Evolutionary conservation across 306 rosid species (phyloP).

Genomic region (Lathyrus aphaca): DNA sequence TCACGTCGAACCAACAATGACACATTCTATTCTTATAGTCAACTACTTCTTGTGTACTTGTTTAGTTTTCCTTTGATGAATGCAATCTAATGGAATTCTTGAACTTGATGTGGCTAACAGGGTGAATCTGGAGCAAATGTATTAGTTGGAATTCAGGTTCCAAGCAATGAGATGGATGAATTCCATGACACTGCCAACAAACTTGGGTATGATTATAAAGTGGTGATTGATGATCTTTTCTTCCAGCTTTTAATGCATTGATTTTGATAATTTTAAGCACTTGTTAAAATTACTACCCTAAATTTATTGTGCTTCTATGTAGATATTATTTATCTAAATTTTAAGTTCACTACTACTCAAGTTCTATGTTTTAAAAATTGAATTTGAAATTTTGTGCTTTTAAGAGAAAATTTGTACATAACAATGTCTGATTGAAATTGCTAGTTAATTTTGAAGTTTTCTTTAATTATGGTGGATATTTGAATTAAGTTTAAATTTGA

Average conservation of each 20-base stretch:
- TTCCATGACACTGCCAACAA: slow-evolving; percentile 53
- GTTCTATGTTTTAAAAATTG: no score
- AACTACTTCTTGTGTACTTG: slow-evolving; percentile 21
- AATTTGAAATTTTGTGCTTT: neutral
- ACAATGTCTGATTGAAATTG: neutral
- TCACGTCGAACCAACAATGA: no score
- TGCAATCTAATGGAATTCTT: slow-evolving; percentile 30
- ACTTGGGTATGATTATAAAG: slow-evolving; percentile 72
- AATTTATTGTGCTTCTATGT: no score
- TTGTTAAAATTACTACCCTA: neutral
- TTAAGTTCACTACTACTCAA: no score
- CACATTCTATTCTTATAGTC: neutral
- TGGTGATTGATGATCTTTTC: slow-evolving; percentile 59
- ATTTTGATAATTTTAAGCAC: slow-evolving; percentile 16
- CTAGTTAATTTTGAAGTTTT: neutral
- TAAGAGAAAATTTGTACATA: neutral
- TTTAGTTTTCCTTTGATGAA: slow-evolving; percentile 2
- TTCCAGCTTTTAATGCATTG: slow-evolving; percentile 81
- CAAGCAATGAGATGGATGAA: slow-evolving; percentile 59
- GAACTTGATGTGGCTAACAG: slow-evolving; percentile 44
- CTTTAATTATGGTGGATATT: neutral
- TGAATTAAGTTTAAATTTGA: neutral
- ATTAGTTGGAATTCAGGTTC: slow-evolving; percentile 84
- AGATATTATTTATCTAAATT: no score
- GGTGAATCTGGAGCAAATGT: slow-evolving; percentile 90